Conservation (phyloP, 139 green algal species). For the Chlorella sp. region DNA sequence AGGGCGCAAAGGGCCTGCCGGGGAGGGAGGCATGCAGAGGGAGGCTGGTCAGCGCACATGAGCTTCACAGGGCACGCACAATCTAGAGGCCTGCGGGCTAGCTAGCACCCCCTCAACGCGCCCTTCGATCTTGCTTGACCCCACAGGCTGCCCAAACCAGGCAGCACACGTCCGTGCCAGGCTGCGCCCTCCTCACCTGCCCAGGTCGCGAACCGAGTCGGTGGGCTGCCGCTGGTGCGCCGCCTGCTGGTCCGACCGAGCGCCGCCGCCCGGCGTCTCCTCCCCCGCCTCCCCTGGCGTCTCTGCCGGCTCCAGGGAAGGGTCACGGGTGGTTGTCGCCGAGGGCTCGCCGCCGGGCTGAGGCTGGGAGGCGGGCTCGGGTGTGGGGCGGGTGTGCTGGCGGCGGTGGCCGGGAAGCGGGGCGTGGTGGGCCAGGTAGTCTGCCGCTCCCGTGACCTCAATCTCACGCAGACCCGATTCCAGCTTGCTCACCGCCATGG, state of each 20-base stretch:
- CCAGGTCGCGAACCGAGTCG: constrained; percentile 39
- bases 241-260: neutral
- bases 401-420: neutral
- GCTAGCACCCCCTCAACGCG: too few relatives aligned
- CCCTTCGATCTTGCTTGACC: neutral
- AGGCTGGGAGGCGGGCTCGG: neutral
- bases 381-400: neutral
- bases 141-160: neutral
- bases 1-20: constrained; percentile 41
- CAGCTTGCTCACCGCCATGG: constrained; percentile 27
- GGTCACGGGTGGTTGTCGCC: neutral
- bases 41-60: too few relatives aligned
- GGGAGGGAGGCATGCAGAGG: neutral
- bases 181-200: constrained; percentile 21
- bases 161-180: neutral
- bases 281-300: neutral
- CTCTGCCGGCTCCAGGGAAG: neutral
- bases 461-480: constrained; percentile 35
- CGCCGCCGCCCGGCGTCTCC: neutral
- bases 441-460: neutral
- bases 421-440: constrained; percentile 21
- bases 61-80: too few relatives aligned
- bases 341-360: too few relatives aligned
- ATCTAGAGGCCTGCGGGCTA: too few relatives aligned
- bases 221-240: neutral